A percentile compares a stretch with the other conserved stretches of the same genome.
Evolutionary conservation across 371 early-diverging fungal genomes (phyloP).

Genomic region (Smittium culicis): DNA sequence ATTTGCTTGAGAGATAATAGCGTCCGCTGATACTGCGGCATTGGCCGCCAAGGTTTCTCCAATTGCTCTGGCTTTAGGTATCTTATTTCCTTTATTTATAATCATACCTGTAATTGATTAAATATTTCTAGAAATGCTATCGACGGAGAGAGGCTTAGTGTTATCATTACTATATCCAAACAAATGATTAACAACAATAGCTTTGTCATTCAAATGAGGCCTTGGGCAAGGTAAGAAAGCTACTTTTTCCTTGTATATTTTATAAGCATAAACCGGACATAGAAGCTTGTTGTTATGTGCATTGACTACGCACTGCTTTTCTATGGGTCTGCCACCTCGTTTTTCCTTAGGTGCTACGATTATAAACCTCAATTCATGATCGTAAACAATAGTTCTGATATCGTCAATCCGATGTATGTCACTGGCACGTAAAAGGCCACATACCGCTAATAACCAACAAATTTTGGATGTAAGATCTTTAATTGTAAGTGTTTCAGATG

Average conservation of each 20-base stretch:
- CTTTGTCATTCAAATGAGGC: not conserved
- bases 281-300: not conserved
- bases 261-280: not conserved
- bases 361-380: not conserved
- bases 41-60: not conserved
- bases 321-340: not conserved
- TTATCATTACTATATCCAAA: not conserved
- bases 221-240: not conserved
- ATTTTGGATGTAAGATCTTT: not conserved
- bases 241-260: not conserved
- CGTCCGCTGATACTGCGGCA: not conserved
- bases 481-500: not conserved
- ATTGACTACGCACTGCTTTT: not conserved
- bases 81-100: not conserved
- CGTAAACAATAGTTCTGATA: not conserved
- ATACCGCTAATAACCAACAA: not conserved
- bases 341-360: conserved; percentile 1
- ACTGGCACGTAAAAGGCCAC: not conserved
- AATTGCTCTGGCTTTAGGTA: not conserved
- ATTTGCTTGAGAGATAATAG: not conserved
- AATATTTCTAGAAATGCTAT: too few species aligned
- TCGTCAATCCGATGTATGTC: not conserved
- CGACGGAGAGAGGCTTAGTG: not conserved
- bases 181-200: not conserved
- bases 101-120: not conserved